Evolutionary conservation across 2,329 filamentous ascomycete genomes (phyloP), one percentile per base, ranked within the genome.

Genomic region (Pseudopyrenochaeta lycopersici): DNA sequence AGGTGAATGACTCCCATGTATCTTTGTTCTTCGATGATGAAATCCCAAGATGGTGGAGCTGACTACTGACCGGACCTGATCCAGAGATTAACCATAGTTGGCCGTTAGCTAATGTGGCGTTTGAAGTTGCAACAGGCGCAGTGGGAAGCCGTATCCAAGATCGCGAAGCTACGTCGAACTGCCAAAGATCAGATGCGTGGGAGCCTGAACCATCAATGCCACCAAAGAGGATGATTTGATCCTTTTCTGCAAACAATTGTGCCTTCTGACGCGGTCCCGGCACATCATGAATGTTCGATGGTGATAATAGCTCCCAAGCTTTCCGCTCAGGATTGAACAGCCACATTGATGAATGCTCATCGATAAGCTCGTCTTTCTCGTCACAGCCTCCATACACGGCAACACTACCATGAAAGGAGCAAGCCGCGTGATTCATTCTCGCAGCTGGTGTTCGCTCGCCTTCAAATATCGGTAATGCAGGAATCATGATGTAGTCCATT

Each of bases 401-500:
- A 6, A 81, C 60, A 39, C 72, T 73, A 1, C 73, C 66, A 17
- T 77, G 73, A 53, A 77, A 75, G 3, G 69, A 66, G 44, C 76
- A 76, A 1, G 78, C 76, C 4, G 76, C 70, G 49, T 81, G 78
- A 15, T 71, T 70, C 4, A 70, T 71, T 32, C 78, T 64, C 15
- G 74, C 52, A 7, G 50, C 31, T 5, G 77, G 77, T 1, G 79
- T 71, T 15, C 57, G 47, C 23, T 62, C 66, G 9, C 59, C 70
- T 38, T 73, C 66, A 0, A 56, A 48, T 15, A 68, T 71, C 10
- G 76, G 60, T 12, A 78, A 46, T 2, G 77, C 76, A n/a, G 78
- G 78, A 3, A 78, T 66, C n/a, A 78, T 61, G 6, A 72, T 69
- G 49, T 80, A 80, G 20, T 78, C 76, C 46, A 74, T 64, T 10